Base-by-base conservation (phyloP, 176 grass and related monocot species). In the Hordeum marinum region DNA sequence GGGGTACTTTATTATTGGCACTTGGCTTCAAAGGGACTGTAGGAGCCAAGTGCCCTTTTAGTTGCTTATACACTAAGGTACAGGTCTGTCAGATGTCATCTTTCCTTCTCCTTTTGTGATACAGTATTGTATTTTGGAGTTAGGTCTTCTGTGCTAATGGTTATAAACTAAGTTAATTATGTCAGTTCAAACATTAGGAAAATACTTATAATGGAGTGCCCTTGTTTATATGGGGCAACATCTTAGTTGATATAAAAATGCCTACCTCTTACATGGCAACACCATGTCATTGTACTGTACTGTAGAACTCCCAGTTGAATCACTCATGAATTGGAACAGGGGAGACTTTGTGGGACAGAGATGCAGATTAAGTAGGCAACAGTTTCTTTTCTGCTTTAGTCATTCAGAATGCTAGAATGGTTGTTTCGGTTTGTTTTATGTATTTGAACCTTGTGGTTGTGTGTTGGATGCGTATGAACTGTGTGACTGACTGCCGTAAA, bases 31-130 rank as follows among this genome's bases (percentile, higher is more conserved):
- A 74, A 86, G 84, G 34, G 21, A 83, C 73, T 48, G 52, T 73
- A 83, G 73, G 65, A 41, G 59, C 65, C 66, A 73, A 80, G 21
- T 83, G 79, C 32, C 87, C 64, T 86, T 71, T 76, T 70, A 34
- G 82, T 85, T 85, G 67, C 83, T 89, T 86, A 82, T 66, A 66
- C 24, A 50, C 55, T 85, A 85, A 81, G 89, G 36, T 63, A 83
- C 9, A 75, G 40, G 10, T 63, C 21, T 43, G 52, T 70, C 3
- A 3, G 54, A 57, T 57, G 54, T 81, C 11, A 11, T n/a, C 69
- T 76, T 12, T 46, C 8, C 40, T 70, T 63, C 46, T 26, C 62
- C 27, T 84, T 17, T 71, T 76, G 54, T 46, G 6, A 23, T 68
- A n/a, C n/a, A n/a, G n/a, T n/a, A 41, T 76, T 50, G 48, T 70